Conservation (phyloP, 257 asterid genomes). For the Cordia subcordata region DNA sequence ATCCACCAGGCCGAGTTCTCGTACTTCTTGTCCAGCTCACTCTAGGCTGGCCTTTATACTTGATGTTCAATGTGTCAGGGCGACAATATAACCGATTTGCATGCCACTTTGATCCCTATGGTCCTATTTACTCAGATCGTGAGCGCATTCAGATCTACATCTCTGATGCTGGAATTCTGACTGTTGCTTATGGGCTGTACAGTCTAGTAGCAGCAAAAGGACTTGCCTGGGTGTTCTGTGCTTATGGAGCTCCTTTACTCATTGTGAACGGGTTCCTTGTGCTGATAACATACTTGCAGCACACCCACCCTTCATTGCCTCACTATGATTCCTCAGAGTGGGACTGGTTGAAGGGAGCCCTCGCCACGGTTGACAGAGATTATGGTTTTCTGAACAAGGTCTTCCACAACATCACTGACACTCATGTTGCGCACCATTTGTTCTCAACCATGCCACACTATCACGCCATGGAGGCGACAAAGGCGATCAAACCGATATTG, state of each 20-base stretch:
- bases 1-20: constrained; percentile 60
- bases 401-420: constrained; percentile 74
- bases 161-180: constrained; percentile 59
- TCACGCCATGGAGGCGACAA: constrained; percentile 81
- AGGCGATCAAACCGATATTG: constrained; percentile 65
- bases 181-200: constrained; percentile 41
- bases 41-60: constrained; percentile 80
- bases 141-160: constrained; percentile 61
- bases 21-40: constrained; percentile 44
- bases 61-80: constrained; percentile 66
- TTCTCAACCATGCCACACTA: constrained; percentile 89
- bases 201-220: constrained; percentile 51
- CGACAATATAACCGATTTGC: constrained; percentile 68
- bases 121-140: constrained; percentile 69
- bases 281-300: constrained; percentile 75
- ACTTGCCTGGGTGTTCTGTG: constrained; percentile 45
- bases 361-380: constrained; percentile 73
- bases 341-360: constrained; percentile 86
- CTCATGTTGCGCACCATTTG: constrained; percentile 79
- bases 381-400: constrained; percentile 67
- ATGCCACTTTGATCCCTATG: constrained; percentile 62
- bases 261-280: constrained; percentile 76
- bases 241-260: constrained; percentile 59
- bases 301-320: constrained; percentile 74
- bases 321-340: constrained; percentile 78